Evolutionary conservation across 495 filamentous ascomycete genomes (phyloP).

Genomic region (Apiosordaria backusii): DNA sequence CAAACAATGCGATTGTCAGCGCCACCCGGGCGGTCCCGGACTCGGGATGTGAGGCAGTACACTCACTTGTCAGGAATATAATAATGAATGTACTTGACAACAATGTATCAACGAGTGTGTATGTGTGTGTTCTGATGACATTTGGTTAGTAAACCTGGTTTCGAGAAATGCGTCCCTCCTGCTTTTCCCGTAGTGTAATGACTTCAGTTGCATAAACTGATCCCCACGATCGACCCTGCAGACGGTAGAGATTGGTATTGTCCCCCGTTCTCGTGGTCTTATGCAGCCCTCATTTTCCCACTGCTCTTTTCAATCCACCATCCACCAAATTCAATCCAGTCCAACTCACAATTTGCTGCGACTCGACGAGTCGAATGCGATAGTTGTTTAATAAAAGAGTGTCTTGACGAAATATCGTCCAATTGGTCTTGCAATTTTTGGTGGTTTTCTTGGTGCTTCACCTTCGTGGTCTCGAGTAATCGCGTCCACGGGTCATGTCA

Average conservation of each 20-base stretch:
- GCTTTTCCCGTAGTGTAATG: background rate
- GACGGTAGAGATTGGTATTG: conserved; percentile 8
- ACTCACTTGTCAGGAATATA: conserved; percentile 50
- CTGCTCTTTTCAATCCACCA: background rate
- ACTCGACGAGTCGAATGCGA: conserved; percentile 12
- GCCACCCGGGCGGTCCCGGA: conserved; percentile 4
- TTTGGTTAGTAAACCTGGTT: conserved; percentile 25
- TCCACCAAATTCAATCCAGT: background rate
- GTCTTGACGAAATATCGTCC: conserved; percentile 44
- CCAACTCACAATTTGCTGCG: conserved; percentile 26
- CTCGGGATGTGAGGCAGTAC: background rate
- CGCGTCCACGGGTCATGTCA: conserved; percentile 35
- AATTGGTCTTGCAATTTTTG: conserved; percentile 8
- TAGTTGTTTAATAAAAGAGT: conserved; percentile 40
- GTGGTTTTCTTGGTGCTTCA: conserved; percentile 22
- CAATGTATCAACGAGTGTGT: conserved; percentile 54
- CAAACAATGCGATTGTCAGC: conserved; percentile 19
- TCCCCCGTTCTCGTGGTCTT: background rate
- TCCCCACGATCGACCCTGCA: conserved; percentile 30
- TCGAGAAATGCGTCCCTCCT: background rate
- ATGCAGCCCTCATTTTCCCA: conserved; percentile 4
- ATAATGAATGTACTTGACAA: conserved; percentile 66
- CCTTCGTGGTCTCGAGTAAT: conserved; percentile 22
- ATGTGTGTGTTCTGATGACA: conserved; percentile 39
- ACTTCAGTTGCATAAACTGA: conserved; percentile 32